phyloP scores from a whole-genome alignment of 2,329 filamentous ascomycete genomes.

The Nectriaceae sp. region DNA sequence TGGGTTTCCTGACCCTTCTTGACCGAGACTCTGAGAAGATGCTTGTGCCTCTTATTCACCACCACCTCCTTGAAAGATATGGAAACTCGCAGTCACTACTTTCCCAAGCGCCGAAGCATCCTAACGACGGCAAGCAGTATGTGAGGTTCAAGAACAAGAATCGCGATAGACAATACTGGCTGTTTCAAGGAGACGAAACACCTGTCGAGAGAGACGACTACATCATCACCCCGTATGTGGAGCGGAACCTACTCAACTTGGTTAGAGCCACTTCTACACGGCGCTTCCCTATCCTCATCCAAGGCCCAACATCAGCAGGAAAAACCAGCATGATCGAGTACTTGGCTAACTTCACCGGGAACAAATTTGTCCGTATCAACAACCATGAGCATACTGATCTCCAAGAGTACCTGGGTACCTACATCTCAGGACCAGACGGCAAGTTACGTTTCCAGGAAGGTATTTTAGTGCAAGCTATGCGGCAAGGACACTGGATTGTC shows the following conservation, averaged over 20 bases:
- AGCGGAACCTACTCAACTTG: conserved; percentile 91
- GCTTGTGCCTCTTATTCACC: conserved; percentile 76
- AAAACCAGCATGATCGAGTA: conserved; percentile 99
- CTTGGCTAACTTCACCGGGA: conserved; percentile 92
- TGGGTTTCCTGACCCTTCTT: conserved; percentile 94
- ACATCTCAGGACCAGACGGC: conserved; percentile 83
- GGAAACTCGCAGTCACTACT: conserved; percentile 71
- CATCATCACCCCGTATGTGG: conserved; percentile 94
- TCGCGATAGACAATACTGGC: conserved; percentile 79
- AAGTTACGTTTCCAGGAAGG: conserved; percentile 91
- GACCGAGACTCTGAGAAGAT: conserved; percentile 79
- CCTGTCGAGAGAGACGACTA: conserved; percentile 79
- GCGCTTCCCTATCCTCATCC: conserved; percentile 89
- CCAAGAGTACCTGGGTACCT: conserved; percentile 96
- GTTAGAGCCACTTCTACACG: conserved; percentile 91
- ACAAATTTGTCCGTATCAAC: conserved; percentile 98
- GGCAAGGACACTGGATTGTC: conserved; percentile 96
- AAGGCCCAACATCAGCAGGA: conserved; percentile 94
- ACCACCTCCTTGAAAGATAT: conserved; percentile 74
- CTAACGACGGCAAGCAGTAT: conserved; percentile 74
- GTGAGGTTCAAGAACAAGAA: conserved; percentile 73
- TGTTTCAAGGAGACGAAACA: conserved; percentile 71
- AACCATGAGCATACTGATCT: conserved; percentile 99
- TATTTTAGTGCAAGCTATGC: conserved; percentile 85
- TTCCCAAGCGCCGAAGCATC: conserved; percentile 75